A percentile compares a stretch with the other conserved stretches of the same genome.
phyloP scores from a whole-genome alignment of 2,329 filamentous ascomycete genomes.

The Westerdykella aurantiaca region DNA sequence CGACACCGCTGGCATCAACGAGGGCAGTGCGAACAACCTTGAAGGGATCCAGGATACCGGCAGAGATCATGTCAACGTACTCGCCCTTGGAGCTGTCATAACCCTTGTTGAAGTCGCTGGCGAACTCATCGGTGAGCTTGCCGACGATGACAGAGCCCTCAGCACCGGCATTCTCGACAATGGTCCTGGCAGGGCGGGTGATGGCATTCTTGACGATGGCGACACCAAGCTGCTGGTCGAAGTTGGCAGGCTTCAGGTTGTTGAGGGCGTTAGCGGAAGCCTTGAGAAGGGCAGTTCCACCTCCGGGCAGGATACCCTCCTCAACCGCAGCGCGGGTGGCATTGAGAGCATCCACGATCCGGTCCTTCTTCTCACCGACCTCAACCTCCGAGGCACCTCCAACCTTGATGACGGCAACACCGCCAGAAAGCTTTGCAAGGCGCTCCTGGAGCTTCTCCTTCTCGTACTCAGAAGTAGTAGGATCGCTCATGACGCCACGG shows the following conservation, averaged over 20 bases:
- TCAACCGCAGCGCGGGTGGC: slow-evolving; percentile 97
- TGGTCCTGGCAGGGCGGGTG: slow-evolving; percentile 86
- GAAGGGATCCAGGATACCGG: slow-evolving; percentile 97
- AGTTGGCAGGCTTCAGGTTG: slow-evolving; percentile 84
- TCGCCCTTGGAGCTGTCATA: slow-evolving; percentile 96
- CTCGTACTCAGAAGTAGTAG: slow-evolving; percentile 95
- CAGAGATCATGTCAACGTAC: slow-evolving; percentile 96
- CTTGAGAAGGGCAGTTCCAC: slow-evolving; percentile 97
- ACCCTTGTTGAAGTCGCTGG: slow-evolving; percentile 91
- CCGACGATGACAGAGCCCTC: slow-evolving; percentile 96
- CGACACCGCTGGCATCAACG: slow-evolving; percentile 90
- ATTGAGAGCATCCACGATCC: slow-evolving; percentile 96
- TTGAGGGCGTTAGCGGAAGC: slow-evolving; percentile 82
- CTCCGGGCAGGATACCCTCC: slow-evolving; percentile 97
- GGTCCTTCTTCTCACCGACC: slow-evolving; percentile 99
- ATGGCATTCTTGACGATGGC: slow-evolving; percentile 98
- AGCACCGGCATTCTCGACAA: slow-evolving; percentile 94
- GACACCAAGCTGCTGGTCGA: slow-evolving; percentile 98
- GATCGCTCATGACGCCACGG: slow-evolving; percentile 90
- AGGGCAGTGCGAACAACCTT: slow-evolving; percentile 98
- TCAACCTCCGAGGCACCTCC: slow-evolving; percentile 96
- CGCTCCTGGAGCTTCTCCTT: slow-evolving; percentile 99
- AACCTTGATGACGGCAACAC: slow-evolving; percentile 99
- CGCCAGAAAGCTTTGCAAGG: slow-evolving; percentile 96
- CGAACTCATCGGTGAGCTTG: slow-evolving; percentile 94